These are phyloP conservation scores for Houttuynia cordata DNA, from an alignment of 164 flowering plant genomes.

Conservation along the genomic window DNA sequence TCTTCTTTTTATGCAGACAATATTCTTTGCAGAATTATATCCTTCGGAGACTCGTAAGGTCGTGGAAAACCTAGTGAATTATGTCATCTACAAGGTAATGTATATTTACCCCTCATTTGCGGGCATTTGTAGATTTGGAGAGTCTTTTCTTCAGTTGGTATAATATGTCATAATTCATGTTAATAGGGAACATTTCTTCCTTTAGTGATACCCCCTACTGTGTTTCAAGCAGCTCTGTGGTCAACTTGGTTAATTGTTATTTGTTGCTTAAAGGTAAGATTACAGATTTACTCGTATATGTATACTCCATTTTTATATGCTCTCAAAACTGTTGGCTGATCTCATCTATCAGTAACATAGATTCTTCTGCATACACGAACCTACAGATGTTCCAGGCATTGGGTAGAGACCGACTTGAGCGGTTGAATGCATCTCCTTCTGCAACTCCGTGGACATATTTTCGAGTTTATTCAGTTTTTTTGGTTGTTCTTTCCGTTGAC, in stretches of 20 bases:
- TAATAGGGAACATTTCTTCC: slow-evolving; percentile 85
- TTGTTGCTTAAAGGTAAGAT: slow-evolving; percentile 73
- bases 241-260: slow-evolving; percentile 68
- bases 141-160: background rate
- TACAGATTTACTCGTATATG: background rate
- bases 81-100: slow-evolving; percentile 78
- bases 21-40: slow-evolving; percentile 65
- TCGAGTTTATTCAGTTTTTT: slow-evolving; percentile 74
- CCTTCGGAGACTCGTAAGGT: slow-evolving; percentile 67
- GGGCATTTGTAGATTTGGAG: background rate
- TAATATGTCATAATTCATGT: background rate
- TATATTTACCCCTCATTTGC: background rate
- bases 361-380: background rate
- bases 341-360: no score
- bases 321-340: background rate
- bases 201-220: slow-evolving; percentile 64
- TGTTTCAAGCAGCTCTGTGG: slow-evolving; percentile 71
- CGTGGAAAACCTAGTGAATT: slow-evolving; percentile 68
- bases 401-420: slow-evolving; percentile 87
- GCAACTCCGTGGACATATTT: slow-evolving; percentile 79
- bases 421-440: slow-evolving; percentile 91
- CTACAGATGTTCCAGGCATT: slow-evolving; percentile 92
- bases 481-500: slow-evolving; percentile 55
- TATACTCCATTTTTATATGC: background rate
- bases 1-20: slow-evolving; percentile 41